phyloP scores from a whole-genome alignment of 2,329 filamentous ascomycete species.

The Venturiaceae sp. region DNA sequence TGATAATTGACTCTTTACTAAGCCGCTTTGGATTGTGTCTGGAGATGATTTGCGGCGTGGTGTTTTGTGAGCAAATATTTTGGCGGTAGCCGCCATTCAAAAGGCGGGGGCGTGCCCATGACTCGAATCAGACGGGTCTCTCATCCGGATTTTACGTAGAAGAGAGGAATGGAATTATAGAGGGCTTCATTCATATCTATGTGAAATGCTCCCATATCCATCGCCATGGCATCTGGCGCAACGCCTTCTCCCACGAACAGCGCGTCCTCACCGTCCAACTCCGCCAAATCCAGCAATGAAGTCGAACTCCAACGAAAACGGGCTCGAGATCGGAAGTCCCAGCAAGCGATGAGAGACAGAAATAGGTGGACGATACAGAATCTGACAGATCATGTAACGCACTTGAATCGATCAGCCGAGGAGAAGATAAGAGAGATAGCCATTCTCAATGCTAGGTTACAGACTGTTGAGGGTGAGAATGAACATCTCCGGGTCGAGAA shows the following conservation, averaged over 20 bases:
- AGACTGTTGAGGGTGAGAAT: constrained; percentile 15
- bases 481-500: constrained; percentile 16
- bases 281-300: too few species aligned
- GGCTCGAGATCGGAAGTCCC: constrained; percentile 16
- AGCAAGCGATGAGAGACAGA: constrained; percentile 16
- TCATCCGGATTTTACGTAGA: too few species aligned
- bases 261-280: neutral
- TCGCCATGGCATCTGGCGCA: neutral
- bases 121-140: too few species aligned
- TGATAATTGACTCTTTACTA: too few species aligned
- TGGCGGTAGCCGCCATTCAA: too few species aligned
- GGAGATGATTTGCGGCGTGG: too few species aligned
- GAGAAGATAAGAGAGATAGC: constrained; percentile 11
- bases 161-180: too few species aligned
- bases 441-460: constrained; percentile 13
- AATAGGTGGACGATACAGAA: constrained; percentile 16
- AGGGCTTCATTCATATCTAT: neutral
- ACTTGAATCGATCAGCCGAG: constrained; percentile 13
- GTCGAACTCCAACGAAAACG: constrained; percentile 11
- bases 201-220: neutral
- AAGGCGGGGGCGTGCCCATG: too few species aligned
- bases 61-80: too few species aligned
- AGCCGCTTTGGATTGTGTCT: too few species aligned
- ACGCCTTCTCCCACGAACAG: neutral
- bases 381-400: constrained; percentile 15